These are phyloP conservation scores for Monosporascus sp. DNA, from an alignment of 2,329 filamentous ascomycete genomes.

Conservation along the genomic window DNA sequence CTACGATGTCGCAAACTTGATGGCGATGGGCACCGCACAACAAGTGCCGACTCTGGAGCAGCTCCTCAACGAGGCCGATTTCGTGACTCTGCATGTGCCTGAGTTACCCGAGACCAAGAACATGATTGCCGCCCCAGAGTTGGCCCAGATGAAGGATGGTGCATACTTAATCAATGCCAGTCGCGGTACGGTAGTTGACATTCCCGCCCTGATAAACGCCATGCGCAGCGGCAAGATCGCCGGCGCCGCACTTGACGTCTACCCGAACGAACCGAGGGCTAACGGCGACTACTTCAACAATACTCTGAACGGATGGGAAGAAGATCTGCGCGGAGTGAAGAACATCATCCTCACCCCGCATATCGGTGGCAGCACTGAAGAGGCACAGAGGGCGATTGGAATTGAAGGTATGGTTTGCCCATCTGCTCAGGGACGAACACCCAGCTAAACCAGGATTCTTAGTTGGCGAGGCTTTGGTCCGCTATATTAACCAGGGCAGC, in stretches of 20 bases:
- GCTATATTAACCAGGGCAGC: conserved; percentile 92
- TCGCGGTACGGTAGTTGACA: conserved; percentile 89
- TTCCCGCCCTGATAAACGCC: conserved; percentile 82
- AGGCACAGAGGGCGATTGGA: conserved; percentile 93
- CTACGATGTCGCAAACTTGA: conserved; percentile 90
- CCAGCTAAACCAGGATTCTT: conserved; percentile 10
- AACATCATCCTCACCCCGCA: conserved; percentile 96
- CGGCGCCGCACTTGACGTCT: conserved; percentile 94
- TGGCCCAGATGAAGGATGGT: conserved; percentile 86
- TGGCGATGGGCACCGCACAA: conserved; percentile 83
- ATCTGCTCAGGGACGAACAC: neutral
- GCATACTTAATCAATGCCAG: conserved; percentile 95
- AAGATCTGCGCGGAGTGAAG: conserved; percentile 77
- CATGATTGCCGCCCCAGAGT: conserved; percentile 76
- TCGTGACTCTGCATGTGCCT: conserved; percentile 91
- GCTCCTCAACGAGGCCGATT: conserved; percentile 77
- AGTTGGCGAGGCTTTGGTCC: conserved; percentile 80
- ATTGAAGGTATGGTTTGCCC: conserved; percentile 57
- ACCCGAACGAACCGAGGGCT: conserved; percentile 84
- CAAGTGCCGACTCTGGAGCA: conserved; percentile 75
- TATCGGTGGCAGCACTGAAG: conserved; percentile 95
- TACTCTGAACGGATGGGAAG: conserved; percentile 75
- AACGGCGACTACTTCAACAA: conserved; percentile 95
- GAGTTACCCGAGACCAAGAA: conserved; percentile 89
- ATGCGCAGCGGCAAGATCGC: conserved; percentile 83